Evolutionary conservation across 352 stramenopile species (phyloP), one percentile per base, ranked within the genome.

Genomic region (Saprolegnia parasitica): DNA sequence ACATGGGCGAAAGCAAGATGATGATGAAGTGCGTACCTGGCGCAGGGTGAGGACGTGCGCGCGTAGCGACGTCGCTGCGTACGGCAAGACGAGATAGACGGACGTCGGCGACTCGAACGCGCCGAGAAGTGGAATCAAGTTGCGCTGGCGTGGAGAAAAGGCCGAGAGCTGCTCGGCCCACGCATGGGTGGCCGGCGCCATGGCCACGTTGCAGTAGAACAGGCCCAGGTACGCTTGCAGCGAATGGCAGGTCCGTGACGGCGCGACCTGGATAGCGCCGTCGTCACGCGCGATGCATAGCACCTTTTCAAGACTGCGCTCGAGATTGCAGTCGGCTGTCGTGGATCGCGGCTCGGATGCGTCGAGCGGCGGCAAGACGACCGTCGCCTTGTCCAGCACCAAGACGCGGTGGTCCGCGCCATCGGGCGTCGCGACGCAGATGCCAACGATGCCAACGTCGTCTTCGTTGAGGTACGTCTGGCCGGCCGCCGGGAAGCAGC

Each of bases 61-160:
- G 11, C 20, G 52, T 15, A 60, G 52, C 16, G 52, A 42, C 13
- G 11, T 16, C 9, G 24, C 52, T 18, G 52, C 24, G 35, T 60
- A 42, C 13, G 24, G 52, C 11, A 60, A 60, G 13, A 60, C 52
- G 35, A 60, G 52, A n/a, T 60, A 60, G 35, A 42, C 11, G 16
- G 52, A 42, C 13, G 52, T 42, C 24, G 24, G 11, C 13, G 52
- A 60, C 52, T 60, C 52, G 35, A 60, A 40, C 13, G 20, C 35
- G 16, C 52, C 52, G 35, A 60, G 52, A 4, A 60, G 35, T 8
- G 52, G 52, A 11, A 60, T 60, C 52, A 60, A 26, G 35, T 60
- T 26, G 13, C 13, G 16, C 3, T n/a, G 3, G 11, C 20, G 24
- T 16, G 52, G 13, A 18, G 35, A 4, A 16, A 40, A n/a, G 4